A percentile compares a stretch with the other conserved stretches of the same genome.
These are phyloP conservation scores for Terana coerulea DNA, from an alignment of 768 basidiomycete species.

Conservation along the genomic window DNA sequence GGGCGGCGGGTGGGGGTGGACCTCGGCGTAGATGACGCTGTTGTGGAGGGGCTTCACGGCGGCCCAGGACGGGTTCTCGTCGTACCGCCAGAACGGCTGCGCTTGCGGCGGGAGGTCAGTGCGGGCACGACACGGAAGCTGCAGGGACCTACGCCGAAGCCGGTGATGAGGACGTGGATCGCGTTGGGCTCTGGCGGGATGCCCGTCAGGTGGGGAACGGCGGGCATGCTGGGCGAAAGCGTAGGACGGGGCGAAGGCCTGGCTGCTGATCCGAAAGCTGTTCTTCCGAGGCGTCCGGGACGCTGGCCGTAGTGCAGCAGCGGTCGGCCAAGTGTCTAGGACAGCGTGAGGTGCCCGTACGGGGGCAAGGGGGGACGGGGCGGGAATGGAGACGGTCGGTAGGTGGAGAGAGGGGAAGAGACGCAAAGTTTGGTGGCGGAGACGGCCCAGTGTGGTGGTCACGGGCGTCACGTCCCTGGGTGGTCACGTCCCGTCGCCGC, in stretches of 20 bases:
- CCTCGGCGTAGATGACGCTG: constrained; percentile 38
- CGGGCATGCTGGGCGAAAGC: constrained; percentile 29
- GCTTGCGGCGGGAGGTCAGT: constrained; percentile 18
- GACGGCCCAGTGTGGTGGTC: no score
- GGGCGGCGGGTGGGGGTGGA: constrained; percentile 6
- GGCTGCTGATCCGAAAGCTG: not conserved
- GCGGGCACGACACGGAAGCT: not conserved
- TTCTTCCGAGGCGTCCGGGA: not conserved
- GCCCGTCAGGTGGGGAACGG: constrained; percentile 16
- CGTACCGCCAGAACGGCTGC: constrained; percentile 21
- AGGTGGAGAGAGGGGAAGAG: not conserved
- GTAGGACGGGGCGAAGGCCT: not conserved
- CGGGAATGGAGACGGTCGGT: not conserved
- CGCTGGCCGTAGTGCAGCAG: constrained; percentile 1
- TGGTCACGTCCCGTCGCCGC: no score
- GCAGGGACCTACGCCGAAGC: constrained; percentile 46
- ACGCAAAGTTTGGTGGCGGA: not conserved
- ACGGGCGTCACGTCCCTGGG: no score
- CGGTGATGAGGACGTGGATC: constrained; percentile 46
- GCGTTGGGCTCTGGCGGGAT: constrained; percentile 29
- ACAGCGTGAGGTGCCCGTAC: not conserved
- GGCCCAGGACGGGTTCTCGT: constrained; percentile 66
- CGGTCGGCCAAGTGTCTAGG: not conserved
- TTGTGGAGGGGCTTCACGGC: constrained; percentile 65
- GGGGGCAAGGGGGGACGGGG: not conserved